Evolutionary conservation across 2,329 filamentous ascomycete species (phyloP).

Genomic region (Alternaria tenuissima): DNA sequence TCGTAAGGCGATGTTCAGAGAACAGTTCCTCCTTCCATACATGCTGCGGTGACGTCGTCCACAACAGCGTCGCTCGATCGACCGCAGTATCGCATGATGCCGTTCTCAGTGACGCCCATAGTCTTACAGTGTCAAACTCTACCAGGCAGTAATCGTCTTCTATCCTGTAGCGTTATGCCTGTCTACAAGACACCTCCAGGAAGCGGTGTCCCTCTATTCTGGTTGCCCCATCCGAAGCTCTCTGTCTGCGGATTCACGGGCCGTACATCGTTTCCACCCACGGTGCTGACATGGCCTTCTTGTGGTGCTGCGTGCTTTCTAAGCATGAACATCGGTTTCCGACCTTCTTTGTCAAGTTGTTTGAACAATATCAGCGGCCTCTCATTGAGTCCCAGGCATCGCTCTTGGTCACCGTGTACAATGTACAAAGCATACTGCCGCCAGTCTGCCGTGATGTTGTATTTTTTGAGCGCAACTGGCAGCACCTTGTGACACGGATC

Average conservation of each 20-base stretch:
- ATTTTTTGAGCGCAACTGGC: slow-evolving; percentile 94
- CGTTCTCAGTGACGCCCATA: background rate
- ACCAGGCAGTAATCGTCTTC: background rate
- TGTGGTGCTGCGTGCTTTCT: slow-evolving; percentile 68
- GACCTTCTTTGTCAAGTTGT: slow-evolving; percentile 93
- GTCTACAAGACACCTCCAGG: slow-evolving; percentile 35
- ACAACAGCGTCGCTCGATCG: background rate
- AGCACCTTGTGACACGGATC: slow-evolving; percentile 98
- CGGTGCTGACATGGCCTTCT: slow-evolving; percentile 56
- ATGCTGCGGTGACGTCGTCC: background rate
- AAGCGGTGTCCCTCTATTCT: slow-evolving; percentile 35
- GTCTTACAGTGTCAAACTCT: slow-evolving; percentile 12
- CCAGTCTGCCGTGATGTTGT: slow-evolving; percentile 98
- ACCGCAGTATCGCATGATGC: background rate
- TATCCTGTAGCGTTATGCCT: background rate
- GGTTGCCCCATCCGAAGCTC: slow-evolving; percentile 35
- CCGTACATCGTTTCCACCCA: slow-evolving; percentile 46
- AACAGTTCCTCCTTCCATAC: background rate
- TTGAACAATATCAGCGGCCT: slow-evolving; percentile 97
- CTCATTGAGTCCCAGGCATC: slow-evolving; percentile 89
- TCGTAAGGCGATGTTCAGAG: background rate
- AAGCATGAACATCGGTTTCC: slow-evolving; percentile 99
- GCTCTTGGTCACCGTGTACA: slow-evolving; percentile 97
- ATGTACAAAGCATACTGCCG: slow-evolving; percentile 98
- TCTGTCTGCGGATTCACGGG: slow-evolving; percentile 30